phyloP scores from a whole-genome alignment of 129 eudicot species.

The Escallonia rubra region DNA sequence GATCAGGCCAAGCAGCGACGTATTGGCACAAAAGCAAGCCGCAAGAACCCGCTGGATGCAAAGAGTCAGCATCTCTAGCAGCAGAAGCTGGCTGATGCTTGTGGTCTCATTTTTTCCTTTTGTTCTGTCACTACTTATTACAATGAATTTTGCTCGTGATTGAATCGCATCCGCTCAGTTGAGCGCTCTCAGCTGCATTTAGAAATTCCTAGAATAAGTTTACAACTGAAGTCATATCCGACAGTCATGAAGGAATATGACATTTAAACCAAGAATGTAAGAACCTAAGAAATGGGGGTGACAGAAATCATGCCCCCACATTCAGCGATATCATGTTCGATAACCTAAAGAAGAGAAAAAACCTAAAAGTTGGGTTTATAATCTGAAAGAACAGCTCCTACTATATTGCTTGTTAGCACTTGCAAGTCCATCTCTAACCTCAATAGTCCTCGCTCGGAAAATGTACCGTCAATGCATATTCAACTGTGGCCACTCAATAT shows the following conservation, averaged over 20 bases:
- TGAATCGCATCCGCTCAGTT: too few relatives aligned
- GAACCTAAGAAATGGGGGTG: constrained; percentile 15
- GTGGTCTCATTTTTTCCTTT: too few relatives aligned
- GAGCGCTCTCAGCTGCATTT: background rate
- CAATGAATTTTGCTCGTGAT: too few relatives aligned
- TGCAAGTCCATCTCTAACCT: constrained; percentile 12
- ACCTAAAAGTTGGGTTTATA: background rate
- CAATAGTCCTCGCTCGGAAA: background rate
- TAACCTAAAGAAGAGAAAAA: background rate
- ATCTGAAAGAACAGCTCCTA: background rate
- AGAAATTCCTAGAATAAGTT: constrained; percentile 9
- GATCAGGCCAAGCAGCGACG: too few relatives aligned
- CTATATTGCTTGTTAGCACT: constrained; percentile 16
- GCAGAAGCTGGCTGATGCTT: too few relatives aligned
- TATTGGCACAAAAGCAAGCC: too few relatives aligned
- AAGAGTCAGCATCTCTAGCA: too few relatives aligned
- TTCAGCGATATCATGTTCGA: background rate
- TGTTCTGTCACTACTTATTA: too few relatives aligned
- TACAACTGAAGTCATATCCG: constrained; percentile 14
- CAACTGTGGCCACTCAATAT: constrained; percentile 65
- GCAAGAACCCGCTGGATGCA: too few relatives aligned
- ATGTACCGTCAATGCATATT: constrained; percentile 42
- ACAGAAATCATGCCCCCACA: background rate
- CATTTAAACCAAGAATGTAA: constrained; percentile 8
- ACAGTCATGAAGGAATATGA: background rate